Evolutionary conservation across 1,139 yeast species (phyloP).

Genomic region (Sugiyamaella castrensis): DNA sequence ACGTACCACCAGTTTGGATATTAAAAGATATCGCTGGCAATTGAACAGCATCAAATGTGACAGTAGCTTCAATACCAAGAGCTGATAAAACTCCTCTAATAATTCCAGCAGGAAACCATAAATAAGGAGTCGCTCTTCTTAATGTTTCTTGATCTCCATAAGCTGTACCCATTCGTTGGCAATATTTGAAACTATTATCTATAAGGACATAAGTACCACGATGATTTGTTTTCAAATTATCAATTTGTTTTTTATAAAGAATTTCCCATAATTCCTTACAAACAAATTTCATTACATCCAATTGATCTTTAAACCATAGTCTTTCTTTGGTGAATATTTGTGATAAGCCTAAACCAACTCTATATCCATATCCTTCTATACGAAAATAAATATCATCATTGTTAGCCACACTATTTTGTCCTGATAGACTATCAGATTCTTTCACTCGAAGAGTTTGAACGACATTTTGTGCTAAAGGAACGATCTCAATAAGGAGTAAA

Average conservation of each 20-base stretch:
- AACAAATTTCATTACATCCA: constrained; percentile 85
- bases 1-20: constrained; percentile 50
- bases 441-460: constrained; percentile 32
- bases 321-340: constrained; percentile 64
- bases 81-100: constrained; percentile 75
- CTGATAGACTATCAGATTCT: no score
- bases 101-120: constrained; percentile 82
- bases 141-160: constrained; percentile 29
- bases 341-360: constrained; percentile 69
- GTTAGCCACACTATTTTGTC: neutral
- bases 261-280: constrained; percentile 90
- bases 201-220: constrained; percentile 77
- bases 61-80: constrained; percentile 64
- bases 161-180: constrained; percentile 53
- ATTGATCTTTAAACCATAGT: constrained; percentile 53
- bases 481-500: constrained; percentile 66
- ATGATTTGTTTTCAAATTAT: constrained; percentile 87
- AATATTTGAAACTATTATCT: constrained; percentile 59
- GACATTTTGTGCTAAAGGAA: constrained; percentile 66
- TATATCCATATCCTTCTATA: constrained; percentile 67
- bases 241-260: constrained; percentile 81
- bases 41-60: constrained; percentile 57
- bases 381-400: constrained; percentile 60
- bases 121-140: constrained; percentile 43
- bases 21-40: constrained; percentile 70